A percentile compares a stretch with the other conserved stretches of the same genome.
Evolutionary conservation across 805 yeast genomes (phyloP).

Genomic region (Starmerella stigmatis): DNA sequence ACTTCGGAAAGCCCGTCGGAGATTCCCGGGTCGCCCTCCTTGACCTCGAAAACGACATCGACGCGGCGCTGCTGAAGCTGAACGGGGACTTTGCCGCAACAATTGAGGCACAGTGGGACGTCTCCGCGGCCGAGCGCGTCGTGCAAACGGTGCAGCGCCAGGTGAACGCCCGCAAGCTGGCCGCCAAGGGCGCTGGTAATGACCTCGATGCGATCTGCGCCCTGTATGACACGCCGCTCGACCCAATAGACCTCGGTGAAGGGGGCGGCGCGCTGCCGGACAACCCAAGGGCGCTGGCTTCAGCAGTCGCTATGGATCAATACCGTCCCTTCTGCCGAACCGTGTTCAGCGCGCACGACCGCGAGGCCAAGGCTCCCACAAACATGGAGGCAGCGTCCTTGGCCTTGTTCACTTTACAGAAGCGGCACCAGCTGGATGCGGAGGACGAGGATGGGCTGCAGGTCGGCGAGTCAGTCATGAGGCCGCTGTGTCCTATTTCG

Average conservation of each 20-base stretch:
- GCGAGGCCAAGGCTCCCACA: background rate
- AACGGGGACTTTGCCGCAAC: background rate
- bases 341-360: background rate
- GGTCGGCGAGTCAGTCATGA: constrained; percentile 8
- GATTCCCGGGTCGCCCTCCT: background rate
- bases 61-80: constrained; percentile 1
- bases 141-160: background rate
- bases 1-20: too few relatives aligned
- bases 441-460: constrained; percentile 11
- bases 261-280: background rate
- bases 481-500: constrained; percentile 16
- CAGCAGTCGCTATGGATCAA: too few relatives aligned
- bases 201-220: background rate
- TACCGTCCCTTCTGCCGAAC: constrained; percentile 2
- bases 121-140: background rate
- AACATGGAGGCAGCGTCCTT: background rate
- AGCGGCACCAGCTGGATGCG: background rate
- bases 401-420: background rate
- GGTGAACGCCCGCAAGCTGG: background rate
- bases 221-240: background rate
- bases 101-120: background rate
- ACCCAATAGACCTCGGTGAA: background rate
- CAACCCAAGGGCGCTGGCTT: too few relatives aligned
- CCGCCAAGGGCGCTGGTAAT: background rate
- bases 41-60: background rate